Conservation (phyloP, 805 yeast species). For the Kuraishia borneana region DNA sequence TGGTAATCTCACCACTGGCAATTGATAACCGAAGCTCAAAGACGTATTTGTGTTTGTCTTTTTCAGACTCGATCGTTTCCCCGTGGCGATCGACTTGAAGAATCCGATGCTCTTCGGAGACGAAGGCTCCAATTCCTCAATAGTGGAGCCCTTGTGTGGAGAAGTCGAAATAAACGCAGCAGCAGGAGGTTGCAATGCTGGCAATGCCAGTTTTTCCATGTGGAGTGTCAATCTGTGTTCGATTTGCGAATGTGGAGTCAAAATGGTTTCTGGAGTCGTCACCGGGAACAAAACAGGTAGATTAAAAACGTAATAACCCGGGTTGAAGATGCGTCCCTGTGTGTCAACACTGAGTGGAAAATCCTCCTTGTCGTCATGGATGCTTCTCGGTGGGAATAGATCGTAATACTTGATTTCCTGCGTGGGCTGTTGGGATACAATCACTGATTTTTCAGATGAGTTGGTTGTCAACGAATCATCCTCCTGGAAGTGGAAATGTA, state of each 20-base stretch:
- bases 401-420: constrained; percentile 14
- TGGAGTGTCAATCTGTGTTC: constrained; percentile 29
- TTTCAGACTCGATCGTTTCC: neutral
- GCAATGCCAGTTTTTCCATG: constrained; percentile 21
- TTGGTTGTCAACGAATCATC: constrained; percentile 5
- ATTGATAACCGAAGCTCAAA: constrained; percentile 18
- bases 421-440: constrained; percentile 11
- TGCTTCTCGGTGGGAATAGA: constrained; percentile 12
- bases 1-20: constrained; percentile 43
- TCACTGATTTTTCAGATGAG: constrained; percentile 6
- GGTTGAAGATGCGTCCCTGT: constrained; percentile 21
- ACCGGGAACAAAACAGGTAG: constrained; percentile 54
- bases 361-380: constrained; percentile 3
- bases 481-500: constrained; percentile 3
- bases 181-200: constrained; percentile 18
- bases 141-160: constrained; percentile 12
- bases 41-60: neutral
- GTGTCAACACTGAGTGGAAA: neutral
- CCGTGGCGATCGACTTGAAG: constrained; percentile 11
- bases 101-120: constrained; percentile 15
- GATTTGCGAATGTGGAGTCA: constrained; percentile 38
- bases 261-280: constrained; percentile 50
- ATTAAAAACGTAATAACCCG: constrained; percentile 63
- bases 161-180: constrained; percentile 22
- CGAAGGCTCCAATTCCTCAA: neutral